Evolutionary conservation across 441 rosid genomes (phyloP).

Genomic region (Mallotus japonicus): DNA sequence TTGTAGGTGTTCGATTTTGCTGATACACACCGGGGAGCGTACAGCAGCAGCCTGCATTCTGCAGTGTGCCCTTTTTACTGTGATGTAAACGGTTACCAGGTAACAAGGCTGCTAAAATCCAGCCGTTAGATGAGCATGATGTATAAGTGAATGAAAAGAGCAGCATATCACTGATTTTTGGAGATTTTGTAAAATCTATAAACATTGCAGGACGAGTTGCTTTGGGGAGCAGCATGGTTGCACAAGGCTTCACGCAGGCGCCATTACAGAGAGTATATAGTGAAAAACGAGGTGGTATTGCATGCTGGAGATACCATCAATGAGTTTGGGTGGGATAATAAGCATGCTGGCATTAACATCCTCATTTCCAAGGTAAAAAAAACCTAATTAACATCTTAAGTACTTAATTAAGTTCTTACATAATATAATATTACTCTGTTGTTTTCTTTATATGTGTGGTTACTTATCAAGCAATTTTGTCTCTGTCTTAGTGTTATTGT

Average conservation of each 20-base stretch:
- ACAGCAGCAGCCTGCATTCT: slow-evolving; percentile 57
- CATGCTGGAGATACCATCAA: slow-evolving; percentile 63
- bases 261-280: slow-evolving; percentile 45
- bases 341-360: slow-evolving; percentile 63
- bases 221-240: slow-evolving; percentile 85
- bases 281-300: slow-evolving; percentile 36
- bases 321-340: slow-evolving; percentile 65
- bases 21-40: slow-evolving; percentile 79
- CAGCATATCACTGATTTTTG: no score
- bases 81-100: slow-evolving; percentile 89
- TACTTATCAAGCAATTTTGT: slow-evolving; percentile 25
- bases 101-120: slow-evolving; percentile 18
- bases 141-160: not conserved
- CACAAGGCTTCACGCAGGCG: slow-evolving; percentile 55
- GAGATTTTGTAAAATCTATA: not conserved
- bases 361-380: slow-evolving; percentile 57
- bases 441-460: not conserved
- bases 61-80: slow-evolving; percentile 89
- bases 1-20: slow-evolving; percentile 72
- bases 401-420: not conserved
- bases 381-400: not conserved
- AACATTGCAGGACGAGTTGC: slow-evolving; percentile 48
- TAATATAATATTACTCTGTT: not conserved
- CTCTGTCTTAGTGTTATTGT: slow-evolving; percentile 19
- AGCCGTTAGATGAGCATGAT: slow-evolving; percentile 31